A percentile compares a stretch with the other conserved stretches of the same genome.
Conservation (phyloP, 2,329 filamentous ascomycete genomes). For the Fonsecaea nubica region DNA sequence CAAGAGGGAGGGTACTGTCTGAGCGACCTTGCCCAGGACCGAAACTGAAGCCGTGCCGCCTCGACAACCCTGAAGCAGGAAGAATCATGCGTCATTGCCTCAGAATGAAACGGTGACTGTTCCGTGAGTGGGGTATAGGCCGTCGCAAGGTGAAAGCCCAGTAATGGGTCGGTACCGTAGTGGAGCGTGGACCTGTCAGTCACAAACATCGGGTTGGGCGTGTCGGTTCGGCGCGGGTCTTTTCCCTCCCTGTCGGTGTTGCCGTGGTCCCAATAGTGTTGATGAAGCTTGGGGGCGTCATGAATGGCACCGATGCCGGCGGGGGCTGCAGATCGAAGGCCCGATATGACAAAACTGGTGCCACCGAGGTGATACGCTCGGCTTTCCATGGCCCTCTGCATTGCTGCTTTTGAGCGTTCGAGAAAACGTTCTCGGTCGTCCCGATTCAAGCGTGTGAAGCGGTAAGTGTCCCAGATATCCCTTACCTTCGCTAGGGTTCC, state of each 20-base stretch:
- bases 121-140: slow-evolving; percentile 51
- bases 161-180: slow-evolving; percentile 59
- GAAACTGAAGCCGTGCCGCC: slow-evolving; percentile 36
- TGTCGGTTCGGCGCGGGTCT: not conserved
- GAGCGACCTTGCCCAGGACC: slow-evolving; percentile 39
- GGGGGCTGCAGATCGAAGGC: slow-evolving; percentile 11
- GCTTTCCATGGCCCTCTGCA: slow-evolving; percentile 6
- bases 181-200: slow-evolving; percentile 50
- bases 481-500: slow-evolving; percentile 49
- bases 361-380: slow-evolving; percentile 1
- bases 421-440: slow-evolving; percentile 1
- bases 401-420: slow-evolving; percentile 11
- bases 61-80: slow-evolving; percentile 11
- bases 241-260: slow-evolving; percentile 1
- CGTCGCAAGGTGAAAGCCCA: slow-evolving; percentile 64
- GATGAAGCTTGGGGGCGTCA: slow-evolving; percentile 9
- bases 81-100: slow-evolving; percentile 21
- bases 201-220: slow-evolving; percentile 56
- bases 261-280: slow-evolving; percentile 12
- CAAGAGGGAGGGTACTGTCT: slow-evolving; percentile 21
- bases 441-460: not conserved
- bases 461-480: slow-evolving; percentile 51
- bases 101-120: slow-evolving; percentile 48
- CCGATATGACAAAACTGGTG: slow-evolving; percentile 5
- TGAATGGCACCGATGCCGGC: slow-evolving; percentile 3